phyloP scores from a whole-genome alignment of 2,329 filamentous ascomycete genomes.

The Stromatinia cepivora region DNA sequence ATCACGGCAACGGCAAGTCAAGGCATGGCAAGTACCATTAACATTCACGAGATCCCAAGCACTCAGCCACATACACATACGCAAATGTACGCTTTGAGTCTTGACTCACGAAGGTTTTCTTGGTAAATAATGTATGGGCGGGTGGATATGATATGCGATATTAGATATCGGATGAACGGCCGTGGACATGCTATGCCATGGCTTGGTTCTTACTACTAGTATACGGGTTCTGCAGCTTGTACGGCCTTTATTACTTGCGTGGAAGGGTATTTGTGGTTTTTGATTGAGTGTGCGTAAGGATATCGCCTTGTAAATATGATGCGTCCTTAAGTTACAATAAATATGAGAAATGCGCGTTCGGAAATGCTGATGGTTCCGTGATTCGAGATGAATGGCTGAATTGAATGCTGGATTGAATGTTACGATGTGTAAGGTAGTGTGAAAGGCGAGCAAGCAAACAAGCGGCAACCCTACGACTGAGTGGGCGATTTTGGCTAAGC shows the following conservation, averaged over 20 bases:
- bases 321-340: background rate
- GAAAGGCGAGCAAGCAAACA: slow-evolving; percentile 7
- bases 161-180: slow-evolving; percentile 12
- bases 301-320: slow-evolving; percentile 6
- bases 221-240: background rate
- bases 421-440: slow-evolving; percentile 4
- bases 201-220: background rate
- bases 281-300: slow-evolving; percentile 11
- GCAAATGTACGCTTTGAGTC: background rate
- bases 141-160: background rate
- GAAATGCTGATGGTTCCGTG: slow-evolving; percentile 16
- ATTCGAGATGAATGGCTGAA: slow-evolving; percentile 8
- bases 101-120: background rate
- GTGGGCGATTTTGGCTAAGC: background rate
- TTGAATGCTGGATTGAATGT: slow-evolving; percentile 11
- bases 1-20: slow-evolving; percentile 6
- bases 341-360: slow-evolving; percentile 8
- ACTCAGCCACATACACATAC: slow-evolving; percentile 20
- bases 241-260: background rate
- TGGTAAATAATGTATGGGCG: slow-evolving; percentile 1
- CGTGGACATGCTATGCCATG: background rate
- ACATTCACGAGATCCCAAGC: background rate
- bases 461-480: slow-evolving; percentile 8
- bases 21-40: background rate
- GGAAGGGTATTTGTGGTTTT: background rate